Evolutionary conservation across 177 flowering plant genomes (phyloP).

Genomic region (Vitis hybrid): DNA sequence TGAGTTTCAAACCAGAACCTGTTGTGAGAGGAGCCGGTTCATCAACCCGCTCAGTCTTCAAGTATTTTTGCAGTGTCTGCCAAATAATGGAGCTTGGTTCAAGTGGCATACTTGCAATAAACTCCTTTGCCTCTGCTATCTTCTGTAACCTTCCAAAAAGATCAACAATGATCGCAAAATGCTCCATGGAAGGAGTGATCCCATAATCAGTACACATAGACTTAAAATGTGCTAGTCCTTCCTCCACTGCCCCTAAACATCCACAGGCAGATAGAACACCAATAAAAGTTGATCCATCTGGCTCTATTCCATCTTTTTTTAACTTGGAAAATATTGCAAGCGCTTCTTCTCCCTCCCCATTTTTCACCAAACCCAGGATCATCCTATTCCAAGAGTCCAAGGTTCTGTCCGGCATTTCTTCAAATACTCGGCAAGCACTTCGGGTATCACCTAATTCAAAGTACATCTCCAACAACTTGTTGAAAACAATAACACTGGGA

Average conservation of each 20-base stretch:
- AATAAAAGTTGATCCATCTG: conserved; percentile 14
- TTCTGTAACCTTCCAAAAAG: conserved; percentile 25
- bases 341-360: conserved; percentile 18
- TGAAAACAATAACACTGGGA: neutral
- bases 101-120: conserved; percentile 27
- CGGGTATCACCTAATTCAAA: neutral
- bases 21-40: neutral
- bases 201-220: conserved; percentile 25
- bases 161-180: conserved; percentile 28
- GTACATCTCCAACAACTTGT: neutral
- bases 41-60: neutral
- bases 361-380: conserved; percentile 19
- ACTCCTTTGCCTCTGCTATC: conserved; percentile 24
- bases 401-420: neutral
- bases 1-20: conserved; percentile 3
- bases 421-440: neutral
- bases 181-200: conserved; percentile 27
- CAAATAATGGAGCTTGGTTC: conserved; percentile 20
- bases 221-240: conserved; percentile 22
- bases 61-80: conserved; percentile 24
- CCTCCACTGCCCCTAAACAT: conserved; percentile 6
- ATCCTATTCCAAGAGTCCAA: conserved; percentile 22
- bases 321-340: conserved; percentile 17
- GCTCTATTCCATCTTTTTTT: conserved; percentile 12
- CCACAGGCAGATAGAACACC: conserved; percentile 21